These are phyloP conservation scores for Aquilaria agallochum DNA, from an alignment of 441 rosid genomes.

Conservation along the genomic window DNA sequence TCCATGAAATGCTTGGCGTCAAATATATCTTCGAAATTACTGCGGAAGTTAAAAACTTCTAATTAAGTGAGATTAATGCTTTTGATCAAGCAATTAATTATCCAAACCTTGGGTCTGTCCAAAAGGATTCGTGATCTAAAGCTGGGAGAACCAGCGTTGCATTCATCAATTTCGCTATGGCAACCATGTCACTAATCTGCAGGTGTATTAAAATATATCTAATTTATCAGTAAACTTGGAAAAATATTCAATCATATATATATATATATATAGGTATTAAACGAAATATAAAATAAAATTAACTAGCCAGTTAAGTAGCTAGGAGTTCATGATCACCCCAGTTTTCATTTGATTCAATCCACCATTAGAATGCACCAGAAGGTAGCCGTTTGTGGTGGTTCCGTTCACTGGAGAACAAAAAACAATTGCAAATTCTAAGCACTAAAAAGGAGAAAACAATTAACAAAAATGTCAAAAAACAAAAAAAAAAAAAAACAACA, in stretches of 20 bases:
- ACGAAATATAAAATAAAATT: neutral
- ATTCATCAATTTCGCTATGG: constrained; percentile 65
- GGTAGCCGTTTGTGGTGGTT: constrained; percentile 27
- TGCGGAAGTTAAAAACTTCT: constrained; percentile 14
- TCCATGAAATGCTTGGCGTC: constrained; percentile 56
- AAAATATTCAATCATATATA: neutral
- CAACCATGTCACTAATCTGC: constrained; percentile 75
- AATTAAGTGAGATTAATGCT: neutral
- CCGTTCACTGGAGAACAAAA: constrained; percentile 4
- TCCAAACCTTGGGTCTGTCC: constrained; percentile 68
- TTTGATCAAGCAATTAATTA: too few species aligned
- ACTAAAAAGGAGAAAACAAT: neutral
- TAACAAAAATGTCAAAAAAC: neutral
- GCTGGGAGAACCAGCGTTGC: constrained; percentile 62
- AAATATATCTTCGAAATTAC: constrained; percentile 63
- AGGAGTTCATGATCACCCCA: constrained; percentile 25
- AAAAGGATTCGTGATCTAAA: constrained; percentile 64
- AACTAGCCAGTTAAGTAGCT: neutral
- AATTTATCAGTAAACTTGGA: neutral
- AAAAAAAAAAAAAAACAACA: neutral
- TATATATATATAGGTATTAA: too few species aligned
- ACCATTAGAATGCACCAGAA: constrained; percentile 45
- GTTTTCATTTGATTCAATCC: constrained; percentile 56
- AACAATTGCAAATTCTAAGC: neutral
- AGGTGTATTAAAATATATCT: neutral